Evolutionary conservation across 148 eudicot genomes (phyloP), one percentile per base, ranked within the genome.

Genomic region (Agrostemma githago): DNA sequence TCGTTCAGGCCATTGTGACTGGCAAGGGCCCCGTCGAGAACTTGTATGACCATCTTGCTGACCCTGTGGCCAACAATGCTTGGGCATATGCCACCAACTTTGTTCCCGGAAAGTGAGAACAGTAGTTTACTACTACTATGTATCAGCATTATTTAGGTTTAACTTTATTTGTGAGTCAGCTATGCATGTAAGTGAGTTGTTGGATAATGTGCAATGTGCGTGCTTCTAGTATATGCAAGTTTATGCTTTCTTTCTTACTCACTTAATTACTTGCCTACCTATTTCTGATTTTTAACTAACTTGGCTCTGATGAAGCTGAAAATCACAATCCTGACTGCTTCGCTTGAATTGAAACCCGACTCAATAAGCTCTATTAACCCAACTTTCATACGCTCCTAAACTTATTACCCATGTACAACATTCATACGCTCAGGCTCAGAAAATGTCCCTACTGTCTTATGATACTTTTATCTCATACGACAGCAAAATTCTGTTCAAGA

Each of bases 81-180:
- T 84, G 89, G 89, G 86, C 92, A n/a, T 84, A 70, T 20, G 89
- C 88, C 72, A 86, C 85, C 64, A 88, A 80, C 88, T 84, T 88
- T 65, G 89, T 81, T 4, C 86, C 89, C 6, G 85, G 86, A 21
- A 86, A 83, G 76, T 83, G 76, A 84, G 46, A 41, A 20, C 11
- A 43, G 20, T 51, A 26, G 34, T 26, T 26, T 26, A 26, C 34
- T 26, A 26, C 19, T 67, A 17, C 17, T 4, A 42, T 67, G 71
- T 67, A n/a, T n/a, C 43, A 19, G 3, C 8, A 10, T 42, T 67
- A 10, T 42, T 67, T 43, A 15, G n/a, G 41, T 19, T 42, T 26
- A 26, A 42, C 38, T 42, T 20, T 66, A 9, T n/a, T n/a, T 66
- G 53, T 66, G 17, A 41, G 12, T 43, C 54, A 48, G 16, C 12